Evolutionary conservation across 2,329 filamentous ascomycete genomes (phyloP).

Genomic region (Scopulariopsis brevicaulis): DNA sequence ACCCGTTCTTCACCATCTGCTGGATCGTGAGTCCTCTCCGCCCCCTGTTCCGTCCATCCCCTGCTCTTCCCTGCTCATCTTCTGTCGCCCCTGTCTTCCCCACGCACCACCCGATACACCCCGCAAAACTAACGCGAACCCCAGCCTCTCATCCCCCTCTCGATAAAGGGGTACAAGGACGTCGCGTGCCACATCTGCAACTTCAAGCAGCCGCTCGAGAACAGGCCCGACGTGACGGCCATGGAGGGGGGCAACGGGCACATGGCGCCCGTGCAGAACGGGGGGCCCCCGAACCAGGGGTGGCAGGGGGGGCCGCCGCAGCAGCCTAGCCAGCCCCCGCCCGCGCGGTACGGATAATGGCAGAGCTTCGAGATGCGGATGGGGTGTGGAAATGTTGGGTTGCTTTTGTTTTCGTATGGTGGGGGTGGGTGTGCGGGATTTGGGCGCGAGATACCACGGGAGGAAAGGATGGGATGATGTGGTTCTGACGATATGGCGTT

Average conservation of each 20-base stretch:
- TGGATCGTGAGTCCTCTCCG: slow-evolving; percentile 43
- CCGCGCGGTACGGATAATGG: slow-evolving; percentile 6
- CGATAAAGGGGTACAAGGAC: slow-evolving; percentile 54
- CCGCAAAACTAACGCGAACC: not conserved
- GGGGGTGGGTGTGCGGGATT: not conserved
- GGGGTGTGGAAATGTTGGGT: not conserved
- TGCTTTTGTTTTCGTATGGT: not conserved
- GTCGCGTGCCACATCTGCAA: slow-evolving; percentile 66
- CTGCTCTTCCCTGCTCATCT: not conserved
- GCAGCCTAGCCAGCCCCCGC: slow-evolving; percentile 9
- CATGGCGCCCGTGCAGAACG: slow-evolving; percentile 17
- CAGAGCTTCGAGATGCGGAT: not conserved
- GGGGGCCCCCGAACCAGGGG: slow-evolving; percentile 19
- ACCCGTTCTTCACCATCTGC: slow-evolving; percentile 72
- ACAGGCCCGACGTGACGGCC: slow-evolving; percentile 42
- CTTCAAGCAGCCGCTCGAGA: slow-evolving; percentile 56
- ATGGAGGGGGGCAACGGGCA: slow-evolving; percentile 32
- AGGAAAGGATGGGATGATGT: not conserved
- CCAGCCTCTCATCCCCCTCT: slow-evolving; percentile 61
- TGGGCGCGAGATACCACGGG: not conserved
- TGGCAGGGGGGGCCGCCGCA: slow-evolving; percentile 14
- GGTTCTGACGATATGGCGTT: not conserved
- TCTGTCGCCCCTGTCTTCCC: not conserved
- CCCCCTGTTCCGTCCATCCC: not conserved
- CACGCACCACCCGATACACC: not conserved